Conservation (phyloP, 208 protist genomes). For the Leishmania guyanensis region DNA sequence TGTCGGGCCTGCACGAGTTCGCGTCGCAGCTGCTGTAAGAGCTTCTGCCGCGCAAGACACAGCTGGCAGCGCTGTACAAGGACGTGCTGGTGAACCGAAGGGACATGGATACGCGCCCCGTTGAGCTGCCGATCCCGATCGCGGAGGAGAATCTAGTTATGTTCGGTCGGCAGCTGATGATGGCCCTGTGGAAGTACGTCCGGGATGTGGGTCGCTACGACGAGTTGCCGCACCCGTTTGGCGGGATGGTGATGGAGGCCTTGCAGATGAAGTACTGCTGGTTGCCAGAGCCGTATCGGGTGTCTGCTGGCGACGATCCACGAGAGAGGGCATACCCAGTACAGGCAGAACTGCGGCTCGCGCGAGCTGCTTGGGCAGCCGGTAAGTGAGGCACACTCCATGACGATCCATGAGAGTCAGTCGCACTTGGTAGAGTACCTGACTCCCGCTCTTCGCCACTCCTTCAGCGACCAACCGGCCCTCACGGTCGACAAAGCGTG, state of each 20-base stretch:
- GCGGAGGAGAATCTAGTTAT: constrained; percentile 39
- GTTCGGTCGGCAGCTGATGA: constrained; percentile 37
- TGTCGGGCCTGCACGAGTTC: background rate
- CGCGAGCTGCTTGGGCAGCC: constrained; percentile 55
- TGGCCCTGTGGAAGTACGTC: constrained; percentile 65
- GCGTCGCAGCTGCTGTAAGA: constrained; percentile 6
- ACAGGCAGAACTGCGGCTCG: constrained; percentile 48
- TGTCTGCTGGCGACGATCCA: constrained; percentile 59
- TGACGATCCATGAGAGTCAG: constrained; percentile 84
- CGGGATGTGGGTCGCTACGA: constrained; percentile 79
- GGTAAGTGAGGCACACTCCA: constrained; percentile 48
- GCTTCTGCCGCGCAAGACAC: background rate
- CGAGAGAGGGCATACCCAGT: constrained; percentile 17
- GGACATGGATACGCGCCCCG: constrained; percentile 12
- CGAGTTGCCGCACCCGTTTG: constrained; percentile 7
- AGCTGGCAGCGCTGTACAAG: constrained; percentile 38
- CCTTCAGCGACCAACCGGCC: constrained; percentile 50
- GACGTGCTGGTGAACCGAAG: constrained; percentile 45
- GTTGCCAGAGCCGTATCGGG: no score
- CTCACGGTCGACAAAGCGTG: constrained; percentile 22
- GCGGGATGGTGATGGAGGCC: constrained; percentile 12
- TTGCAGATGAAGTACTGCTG: background rate
- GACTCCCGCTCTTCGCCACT: constrained; percentile 29
- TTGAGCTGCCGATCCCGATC: constrained; percentile 28
- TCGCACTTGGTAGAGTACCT: constrained; percentile 74